Evolutionary conservation across 2,329 filamentous ascomycete genomes (phyloP), one percentile per base, ranked within the genome.

Genomic region (Chaetomium globosum): DNA sequence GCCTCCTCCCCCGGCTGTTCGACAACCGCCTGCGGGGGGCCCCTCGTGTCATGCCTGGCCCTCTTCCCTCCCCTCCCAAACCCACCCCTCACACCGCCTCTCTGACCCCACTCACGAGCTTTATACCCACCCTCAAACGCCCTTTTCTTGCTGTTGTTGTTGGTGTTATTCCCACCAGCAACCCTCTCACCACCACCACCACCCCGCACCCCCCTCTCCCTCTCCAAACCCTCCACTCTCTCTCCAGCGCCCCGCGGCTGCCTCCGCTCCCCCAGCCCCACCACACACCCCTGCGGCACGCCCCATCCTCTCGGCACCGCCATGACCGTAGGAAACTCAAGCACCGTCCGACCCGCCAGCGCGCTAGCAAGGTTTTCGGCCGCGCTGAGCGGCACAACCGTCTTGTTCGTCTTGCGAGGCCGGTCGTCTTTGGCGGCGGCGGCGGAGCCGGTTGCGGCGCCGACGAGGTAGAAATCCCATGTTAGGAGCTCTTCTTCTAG

Each of bases 301-400:
- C 66, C 69, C 4, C 10, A 8, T 8, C 39, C 60, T 1, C 39
- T 51, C 8, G 80, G 75, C 8, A 90, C 77, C 5, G 85, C 82
- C 72, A 89, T 87, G 13, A 93, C 81, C 0, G 89, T 92, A 1
- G 90, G 90, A 67, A 88, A 93, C 71, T 93, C 90, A 7, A 92
- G 77, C 0, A 93, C 81, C 0, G 81, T 83, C 36, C 82, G 83
- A 9, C 82, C 81, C n/a, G 75, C 75, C 0, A 93, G 80, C 7
- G 80, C 79, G 1, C 81, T 76, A 1, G 79, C 78, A 4, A 93
- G 77, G 1, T 80, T 82, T 9, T 79, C 76, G 0, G 73, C 71
- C 0, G 82, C 71, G 0, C 77, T 69, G 2, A 92, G 70, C 0
- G 87, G 87, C 28, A 86, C 84, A 2, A 93, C 70, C 23, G 69